Evolutionary conservation across 768 basidiomycete genomes (phyloP).

Genomic region (Porpolomopsis calyptriformis): DNA sequence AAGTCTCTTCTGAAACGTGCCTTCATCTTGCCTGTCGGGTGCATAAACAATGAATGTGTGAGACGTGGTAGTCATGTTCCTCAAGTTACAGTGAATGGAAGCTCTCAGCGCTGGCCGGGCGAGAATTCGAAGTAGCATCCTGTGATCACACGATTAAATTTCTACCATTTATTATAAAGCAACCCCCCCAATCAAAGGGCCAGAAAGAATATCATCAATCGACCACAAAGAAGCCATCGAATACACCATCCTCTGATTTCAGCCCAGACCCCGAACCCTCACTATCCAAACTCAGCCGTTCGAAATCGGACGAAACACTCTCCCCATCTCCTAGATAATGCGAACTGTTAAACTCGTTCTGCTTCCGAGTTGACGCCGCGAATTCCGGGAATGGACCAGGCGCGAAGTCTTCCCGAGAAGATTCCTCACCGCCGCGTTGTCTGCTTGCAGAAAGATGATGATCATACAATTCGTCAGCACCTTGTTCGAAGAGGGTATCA

Average conservation of each 20-base stretch:
- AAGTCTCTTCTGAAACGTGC: conserved; percentile 45
- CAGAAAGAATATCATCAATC: too few species aligned
- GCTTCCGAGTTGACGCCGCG: background rate
- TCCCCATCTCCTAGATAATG: background rate
- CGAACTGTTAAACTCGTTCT: background rate
- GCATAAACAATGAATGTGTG: conserved; percentile 49
- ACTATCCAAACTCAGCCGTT: background rate
- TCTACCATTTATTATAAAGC: too few species aligned
- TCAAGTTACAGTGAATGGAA: background rate
- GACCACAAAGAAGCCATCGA: too few species aligned
- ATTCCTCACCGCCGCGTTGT: too few species aligned
- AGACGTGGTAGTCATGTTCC: conserved; percentile 1
- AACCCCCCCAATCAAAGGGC: too few species aligned
- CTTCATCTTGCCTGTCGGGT: conserved; percentile 53
- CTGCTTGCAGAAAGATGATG: too few species aligned
- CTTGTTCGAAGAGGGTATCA: background rate
- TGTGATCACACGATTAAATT: too few species aligned
- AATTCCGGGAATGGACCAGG: background rate
- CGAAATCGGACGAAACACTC: background rate
- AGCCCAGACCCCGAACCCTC: too few species aligned
- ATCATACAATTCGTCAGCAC: background rate
- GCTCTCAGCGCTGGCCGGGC: background rate
- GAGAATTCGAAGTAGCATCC: too few species aligned
- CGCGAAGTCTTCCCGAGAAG: too few species aligned
- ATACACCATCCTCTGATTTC: too few species aligned